phyloP scores from a whole-genome alignment of 179 eudicot species.

The Sideroxylon spinosum region DNA sequence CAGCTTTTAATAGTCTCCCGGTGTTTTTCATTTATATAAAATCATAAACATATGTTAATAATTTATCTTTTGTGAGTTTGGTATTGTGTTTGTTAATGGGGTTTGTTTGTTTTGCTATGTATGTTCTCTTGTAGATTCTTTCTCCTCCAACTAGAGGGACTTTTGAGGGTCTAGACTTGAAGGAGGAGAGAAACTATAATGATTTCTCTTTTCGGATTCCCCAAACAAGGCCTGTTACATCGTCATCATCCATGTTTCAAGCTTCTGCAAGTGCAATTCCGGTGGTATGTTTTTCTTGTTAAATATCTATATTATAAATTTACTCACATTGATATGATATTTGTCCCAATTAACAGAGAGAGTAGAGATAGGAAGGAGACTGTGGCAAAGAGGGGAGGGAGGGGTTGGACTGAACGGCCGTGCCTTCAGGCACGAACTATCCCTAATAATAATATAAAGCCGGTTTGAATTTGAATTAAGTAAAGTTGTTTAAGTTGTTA shows the following conservation, averaged over 20 bases:
- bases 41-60: background rate
- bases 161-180: constrained; percentile 38
- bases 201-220: constrained; percentile 60
- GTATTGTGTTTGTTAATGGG: background rate
- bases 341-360: too few relatives aligned
- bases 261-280: constrained; percentile 24
- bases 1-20: background rate
- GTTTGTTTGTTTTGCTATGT: background rate
- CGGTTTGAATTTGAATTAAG: too few relatives aligned
- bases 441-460: too few relatives aligned
- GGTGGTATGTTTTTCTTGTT: constrained; percentile 29
- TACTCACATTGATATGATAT: too few relatives aligned
- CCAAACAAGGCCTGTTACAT: constrained; percentile 34
- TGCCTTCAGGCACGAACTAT: too few relatives aligned
- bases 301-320: too few relatives aligned
- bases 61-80: background rate
- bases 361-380: too few relatives aligned
- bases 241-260: constrained; percentile 32
- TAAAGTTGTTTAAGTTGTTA: too few relatives aligned
- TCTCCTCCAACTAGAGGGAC: constrained; percentile 68
- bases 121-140: constrained; percentile 37
- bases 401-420: too few relatives aligned
- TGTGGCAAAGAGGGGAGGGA: too few relatives aligned
- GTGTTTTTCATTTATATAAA: background rate
- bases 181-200: constrained; percentile 29